A percentile compares a stretch with the other conserved stretches of the same genome.
Conservation (phyloP, 2,329 filamentous ascomycete species). For the Stromatinia cepivora region DNA sequence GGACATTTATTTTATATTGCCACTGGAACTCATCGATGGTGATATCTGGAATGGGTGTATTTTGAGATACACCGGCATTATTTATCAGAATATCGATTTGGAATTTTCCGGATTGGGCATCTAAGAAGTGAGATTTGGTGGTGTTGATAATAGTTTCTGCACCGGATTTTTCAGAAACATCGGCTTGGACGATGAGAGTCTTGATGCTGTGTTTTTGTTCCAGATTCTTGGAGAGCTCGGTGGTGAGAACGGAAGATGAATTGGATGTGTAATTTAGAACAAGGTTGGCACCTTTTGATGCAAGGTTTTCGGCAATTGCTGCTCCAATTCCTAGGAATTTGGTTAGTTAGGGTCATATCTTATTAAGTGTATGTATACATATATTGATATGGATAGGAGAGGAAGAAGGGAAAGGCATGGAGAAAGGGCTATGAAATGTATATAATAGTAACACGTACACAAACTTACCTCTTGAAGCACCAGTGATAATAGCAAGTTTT, state of each 20-base stretch:
- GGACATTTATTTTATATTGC: conserved; percentile 78
- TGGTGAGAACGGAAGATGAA: conserved; percentile 54
- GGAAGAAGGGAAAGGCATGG: background rate
- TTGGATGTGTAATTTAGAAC: conserved; percentile 67
- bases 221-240: conserved; percentile 58
- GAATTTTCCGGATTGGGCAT: conserved; percentile 50
- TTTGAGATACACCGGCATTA: conserved; percentile 74
- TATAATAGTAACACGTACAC: background rate
- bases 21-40: conserved; percentile 64
- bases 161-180: conserved; percentile 63
- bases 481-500: conserved; percentile 77
- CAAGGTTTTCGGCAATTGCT: conserved; percentile 65
- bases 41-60: conserved; percentile 64
- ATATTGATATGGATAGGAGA: background rate
- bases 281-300: conserved; percentile 63
- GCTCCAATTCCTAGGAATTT: conserved; percentile 66
- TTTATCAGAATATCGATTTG: conserved; percentile 84
- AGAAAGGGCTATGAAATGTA: background rate
- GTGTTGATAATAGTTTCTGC: conserved; percentile 60
- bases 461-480: conserved; percentile 69
- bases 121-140: conserved; percentile 58
- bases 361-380: background rate
- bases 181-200: conserved; percentile 66
- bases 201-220: conserved; percentile 57
- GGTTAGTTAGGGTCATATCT: conserved; percentile 4